A percentile compares a stretch with the other conserved stretches of the same genome.
These are phyloP conservation scores for Lipomyces yamanashiensis DNA, from an alignment of 805 yeast species.

Conservation along the genomic window DNA sequence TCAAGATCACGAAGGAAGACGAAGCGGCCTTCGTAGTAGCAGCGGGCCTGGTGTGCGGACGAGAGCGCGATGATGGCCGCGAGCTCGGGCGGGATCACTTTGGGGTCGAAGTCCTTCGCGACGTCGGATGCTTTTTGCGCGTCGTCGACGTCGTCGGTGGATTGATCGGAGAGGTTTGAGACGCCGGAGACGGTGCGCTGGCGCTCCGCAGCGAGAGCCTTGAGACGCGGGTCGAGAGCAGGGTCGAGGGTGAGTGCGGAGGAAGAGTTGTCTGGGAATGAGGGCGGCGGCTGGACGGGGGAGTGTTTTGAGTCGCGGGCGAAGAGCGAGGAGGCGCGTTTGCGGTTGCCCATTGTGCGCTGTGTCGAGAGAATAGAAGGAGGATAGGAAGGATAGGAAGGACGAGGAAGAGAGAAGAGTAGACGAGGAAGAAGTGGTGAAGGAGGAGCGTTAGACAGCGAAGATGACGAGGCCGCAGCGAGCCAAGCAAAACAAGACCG, in stretches of 20 bases:
- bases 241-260: neutral
- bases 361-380: neutral
- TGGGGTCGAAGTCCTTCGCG: slow-evolving; percentile 35
- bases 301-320: slow-evolving; percentile 8
- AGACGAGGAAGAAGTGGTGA: neutral
- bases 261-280: neutral
- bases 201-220: slow-evolving; percentile 14
- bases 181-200: slow-evolving; percentile 10
- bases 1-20: slow-evolving; percentile 49
- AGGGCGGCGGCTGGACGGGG: slow-evolving; percentile 10
- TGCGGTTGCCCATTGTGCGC: slow-evolving; percentile 11
- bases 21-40: slow-evolving; percentile 62
- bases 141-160: slow-evolving; percentile 10
- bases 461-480: neutral
- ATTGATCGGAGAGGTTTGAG: slow-evolving; percentile 8
- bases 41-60: slow-evolving; percentile 69
- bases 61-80: slow-evolving; percentile 72
- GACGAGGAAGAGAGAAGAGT: neutral
- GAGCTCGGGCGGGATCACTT: slow-evolving; percentile 63
- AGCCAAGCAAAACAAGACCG: too few relatives aligned
- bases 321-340: slow-evolving; percentile 14
- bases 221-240: slow-evolving; percentile 16
- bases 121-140: neutral
- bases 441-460: neutral
- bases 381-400: slow-evolving; percentile 1